Evolutionary conservation across 2,329 filamentous ascomycete genomes (phyloP).

Genomic region (Rutstroemia sp.): DNA sequence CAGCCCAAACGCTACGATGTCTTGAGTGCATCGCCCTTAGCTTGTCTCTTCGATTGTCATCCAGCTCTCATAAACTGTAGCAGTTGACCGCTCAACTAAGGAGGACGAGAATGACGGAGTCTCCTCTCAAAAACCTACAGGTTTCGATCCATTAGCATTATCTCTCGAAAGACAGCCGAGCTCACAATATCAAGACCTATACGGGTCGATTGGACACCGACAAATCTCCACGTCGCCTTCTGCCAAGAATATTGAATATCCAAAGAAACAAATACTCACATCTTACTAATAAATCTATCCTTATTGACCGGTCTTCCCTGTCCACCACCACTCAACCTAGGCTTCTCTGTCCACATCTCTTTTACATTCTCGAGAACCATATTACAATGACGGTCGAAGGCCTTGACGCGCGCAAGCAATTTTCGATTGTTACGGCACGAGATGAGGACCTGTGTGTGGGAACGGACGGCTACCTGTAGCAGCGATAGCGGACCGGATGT

Average conservation of each 20-base stretch:
- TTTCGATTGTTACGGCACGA: constrained; percentile 98
- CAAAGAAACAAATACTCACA: constrained; percentile 48
- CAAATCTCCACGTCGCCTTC: no score
- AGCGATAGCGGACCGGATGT: constrained; percentile 80
- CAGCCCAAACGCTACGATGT: not conserved
- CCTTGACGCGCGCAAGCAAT: constrained; percentile 92
- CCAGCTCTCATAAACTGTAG: not conserved
- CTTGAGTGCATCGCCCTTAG: not conserved
- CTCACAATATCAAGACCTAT: no score
- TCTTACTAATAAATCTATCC: constrained; percentile 96
- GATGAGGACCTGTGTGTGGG: constrained; percentile 92
- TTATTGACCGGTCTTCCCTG: constrained; percentile 91
- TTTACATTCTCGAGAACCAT: constrained; percentile 97
- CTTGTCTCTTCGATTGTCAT: constrained; percentile 2
- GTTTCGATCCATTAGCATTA: not conserved
- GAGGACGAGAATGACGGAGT: constrained; percentile 32
- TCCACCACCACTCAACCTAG: constrained; percentile 73
- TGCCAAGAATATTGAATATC: not conserved
- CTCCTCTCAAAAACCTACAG: constrained; percentile 31
- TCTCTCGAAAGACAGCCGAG: no score
- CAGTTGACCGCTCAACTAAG: constrained; percentile 25
- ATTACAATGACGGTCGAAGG: constrained; percentile 98
- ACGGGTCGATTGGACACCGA: no score
- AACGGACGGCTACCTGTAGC: constrained; percentile 91
- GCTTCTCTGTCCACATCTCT: constrained; percentile 99